These are phyloP conservation scores for Blastosporella zonata DNA, from an alignment of 1,284 basidiomycete genomes.

Conservation along the genomic window DNA sequence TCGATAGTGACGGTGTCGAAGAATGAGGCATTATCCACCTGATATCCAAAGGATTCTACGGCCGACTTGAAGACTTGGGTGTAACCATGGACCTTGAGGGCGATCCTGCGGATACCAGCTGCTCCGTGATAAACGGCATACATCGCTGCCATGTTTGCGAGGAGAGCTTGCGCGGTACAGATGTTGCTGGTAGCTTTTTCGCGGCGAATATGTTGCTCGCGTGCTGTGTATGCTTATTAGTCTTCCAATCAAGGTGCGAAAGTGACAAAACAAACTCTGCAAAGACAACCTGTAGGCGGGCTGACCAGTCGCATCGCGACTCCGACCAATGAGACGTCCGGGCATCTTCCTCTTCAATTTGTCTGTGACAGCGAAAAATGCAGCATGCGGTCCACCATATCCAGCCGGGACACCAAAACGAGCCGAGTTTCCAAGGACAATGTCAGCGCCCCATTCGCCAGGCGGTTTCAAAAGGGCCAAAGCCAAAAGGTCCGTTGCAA, in stretches of 20 bases:
- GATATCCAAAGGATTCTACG: conserved; percentile 75
- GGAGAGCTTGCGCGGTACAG: conserved; percentile 89
- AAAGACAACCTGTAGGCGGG: conserved; percentile 91
- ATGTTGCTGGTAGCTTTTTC: conserved; percentile 96
- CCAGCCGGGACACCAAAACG: conserved; percentile 93
- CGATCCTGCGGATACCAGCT: conserved; percentile 81
- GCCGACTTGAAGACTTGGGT: conserved; percentile 76
- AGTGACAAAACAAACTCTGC: conserved; percentile 67
- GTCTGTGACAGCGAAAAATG: conserved; percentile 95
- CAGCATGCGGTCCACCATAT: conserved; percentile 91
- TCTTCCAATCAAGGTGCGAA: conserved; percentile 3
- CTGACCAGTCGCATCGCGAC: conserved; percentile 81
- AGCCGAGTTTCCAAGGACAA: conserved; percentile 93
- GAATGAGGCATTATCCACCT: conserved; percentile 62
- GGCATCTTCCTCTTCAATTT: conserved; percentile 97
- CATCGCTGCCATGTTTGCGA: conserved; percentile 98
- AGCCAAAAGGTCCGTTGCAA: conserved; percentile 90
- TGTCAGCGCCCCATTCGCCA: conserved; percentile 98
- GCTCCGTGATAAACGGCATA: conserved; percentile 98
- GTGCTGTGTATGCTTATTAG: conserved; percentile 50
- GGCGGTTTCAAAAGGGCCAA: conserved; percentile 93
- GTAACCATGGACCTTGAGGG: conserved; percentile 87
- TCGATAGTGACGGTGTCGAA: conserved; percentile 96
- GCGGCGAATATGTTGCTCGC: conserved; percentile 94
- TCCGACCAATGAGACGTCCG: conserved; percentile 89